Evolutionary conservation across 2,329 filamentous ascomycete species (phyloP), one percentile per base, ranked within the genome.

Genomic region (Claviceps africana): DNA sequence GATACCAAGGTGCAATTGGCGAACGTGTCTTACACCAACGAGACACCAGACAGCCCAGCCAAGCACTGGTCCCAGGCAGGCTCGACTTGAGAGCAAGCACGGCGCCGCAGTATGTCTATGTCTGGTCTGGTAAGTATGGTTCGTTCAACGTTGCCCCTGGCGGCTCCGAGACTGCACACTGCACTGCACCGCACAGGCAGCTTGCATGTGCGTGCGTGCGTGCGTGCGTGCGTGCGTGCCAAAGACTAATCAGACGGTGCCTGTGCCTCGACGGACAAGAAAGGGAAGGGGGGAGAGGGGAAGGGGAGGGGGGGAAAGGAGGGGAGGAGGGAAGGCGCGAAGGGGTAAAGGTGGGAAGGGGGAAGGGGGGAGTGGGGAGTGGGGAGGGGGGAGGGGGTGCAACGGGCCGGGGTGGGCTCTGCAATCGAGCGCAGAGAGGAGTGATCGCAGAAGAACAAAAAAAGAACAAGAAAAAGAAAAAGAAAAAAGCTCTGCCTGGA

Each of bases 21-120:
- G 22, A 53, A 47, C 51, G 31, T 59, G 59, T 59, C 59, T 58
- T 56, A 55, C 51, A 53, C 53, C 44, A 54, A 55, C 48, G 52
- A 56, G 56, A 54, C 51, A 49, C 25, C 5, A 40, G 17, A n/a
- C 54, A 50, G 53, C 53, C 11, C 54, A 50, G 53, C 53, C 11
- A 22, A 50, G 51, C 31, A 47, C 35, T 42, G 21, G 47, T 25
- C 11, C 47, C 33, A 47, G 31, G 48, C 48, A 49, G 44, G 48
- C 44, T 51, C 43, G 44, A 51, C 52, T 48, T 48, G 37, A 37
- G 44, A 39, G 43, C 37, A 51, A 9, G 25, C 47, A 21, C 33
- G 43, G 50, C 51, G 37, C 52, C 35, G 51, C 52, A 51, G 15
- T 25, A 30, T 25, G 25, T 25, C 25, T 25, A 5, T n/a, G 25